Percentiles rank a stretch among this genome's conserved stretches.
Conservation (phyloP, 169 alveolate species). For the Plasmodium knowlesi region DNA sequence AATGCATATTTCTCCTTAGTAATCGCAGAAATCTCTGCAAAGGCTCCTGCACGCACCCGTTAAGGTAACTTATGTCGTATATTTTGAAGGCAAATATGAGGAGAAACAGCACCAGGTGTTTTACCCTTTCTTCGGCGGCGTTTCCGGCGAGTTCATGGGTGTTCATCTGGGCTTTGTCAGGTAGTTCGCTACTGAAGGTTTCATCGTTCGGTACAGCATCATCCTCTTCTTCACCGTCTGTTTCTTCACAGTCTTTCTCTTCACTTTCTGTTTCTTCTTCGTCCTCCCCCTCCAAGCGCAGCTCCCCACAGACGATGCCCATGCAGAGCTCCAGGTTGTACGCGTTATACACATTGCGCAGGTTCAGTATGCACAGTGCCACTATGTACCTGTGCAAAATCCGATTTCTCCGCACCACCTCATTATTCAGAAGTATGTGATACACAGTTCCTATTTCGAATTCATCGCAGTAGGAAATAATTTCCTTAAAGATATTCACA, state of each 20-base stretch:
- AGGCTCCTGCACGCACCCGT: conserved; percentile 40
- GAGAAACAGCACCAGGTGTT: conserved; percentile 29
- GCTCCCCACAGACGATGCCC: conserved; percentile 13
- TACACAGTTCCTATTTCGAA: conserved; percentile 60
- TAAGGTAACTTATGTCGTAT: conserved; percentile 71
- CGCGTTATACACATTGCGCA: conserved; percentile 56
- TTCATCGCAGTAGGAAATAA: conserved; percentile 46
- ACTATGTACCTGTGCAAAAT: conserved; percentile 11
- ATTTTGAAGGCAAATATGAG: conserved; percentile 48
- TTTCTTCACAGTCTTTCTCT: background rate
- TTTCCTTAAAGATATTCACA: conserved; percentile 46
- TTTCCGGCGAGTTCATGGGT: background rate
- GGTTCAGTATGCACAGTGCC: conserved; percentile 40
- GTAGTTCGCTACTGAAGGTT: background rate
- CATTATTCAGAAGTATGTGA: conserved; percentile 40
- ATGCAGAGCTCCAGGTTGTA: conserved; percentile 54
- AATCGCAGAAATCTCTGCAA: conserved; percentile 10
- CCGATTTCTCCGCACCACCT: background rate
- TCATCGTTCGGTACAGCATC: background rate
- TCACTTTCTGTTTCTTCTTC: background rate
- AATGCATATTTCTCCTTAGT: conserved; percentile 11
- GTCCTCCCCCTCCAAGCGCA: background rate
- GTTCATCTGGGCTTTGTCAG: background rate
- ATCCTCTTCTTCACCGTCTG: background rate
- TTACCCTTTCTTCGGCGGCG: background rate